These are phyloP conservation scores for Magnolia officinalis DNA, from an alignment of 164 flowering plant species.

Conservation along the genomic window DNA sequence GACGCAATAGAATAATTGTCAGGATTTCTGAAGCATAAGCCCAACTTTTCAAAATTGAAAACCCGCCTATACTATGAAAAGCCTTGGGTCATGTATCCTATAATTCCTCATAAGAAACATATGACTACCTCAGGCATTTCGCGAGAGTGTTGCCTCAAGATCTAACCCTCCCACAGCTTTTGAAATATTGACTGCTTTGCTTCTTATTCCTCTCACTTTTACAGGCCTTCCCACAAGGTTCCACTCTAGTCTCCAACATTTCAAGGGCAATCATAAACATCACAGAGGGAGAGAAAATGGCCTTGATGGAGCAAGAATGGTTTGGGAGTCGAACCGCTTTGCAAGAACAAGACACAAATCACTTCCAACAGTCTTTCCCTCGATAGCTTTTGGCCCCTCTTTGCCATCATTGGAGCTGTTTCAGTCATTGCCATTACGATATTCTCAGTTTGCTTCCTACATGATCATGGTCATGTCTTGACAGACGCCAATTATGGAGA, in stretches of 20 bases:
- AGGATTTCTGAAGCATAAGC: too few species aligned
- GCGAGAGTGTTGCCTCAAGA: too few species aligned
- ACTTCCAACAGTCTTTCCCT: constrained; percentile 13
- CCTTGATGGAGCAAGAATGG: constrained; percentile 28
- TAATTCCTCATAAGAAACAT: too few species aligned
- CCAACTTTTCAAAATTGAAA: too few species aligned
- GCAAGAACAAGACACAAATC: background rate
- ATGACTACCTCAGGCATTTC: too few species aligned
- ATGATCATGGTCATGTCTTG: constrained; percentile 9
- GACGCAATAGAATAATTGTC: too few species aligned
- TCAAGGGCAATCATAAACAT: constrained; percentile 38
- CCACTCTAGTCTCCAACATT: constrained; percentile 34
- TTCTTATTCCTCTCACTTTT: background rate
- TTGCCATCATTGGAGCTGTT: constrained; percentile 36
- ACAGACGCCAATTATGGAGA: background rate
- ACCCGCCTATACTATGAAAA: too few species aligned
- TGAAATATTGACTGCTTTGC: too few species aligned
- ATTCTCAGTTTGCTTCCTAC: constrained; percentile 20
- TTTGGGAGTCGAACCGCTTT: constrained; percentile 16
- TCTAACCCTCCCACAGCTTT: too few species aligned
- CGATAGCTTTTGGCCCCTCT: constrained; percentile 30
- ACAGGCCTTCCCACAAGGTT: constrained; percentile 38
- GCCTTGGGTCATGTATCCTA: too few species aligned
- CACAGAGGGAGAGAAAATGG: constrained; percentile 27
- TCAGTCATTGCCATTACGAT: constrained; percentile 22